Base-by-base conservation (phyloP, 805 yeast species). In the Saccharomycopsis olivae region DNA sequence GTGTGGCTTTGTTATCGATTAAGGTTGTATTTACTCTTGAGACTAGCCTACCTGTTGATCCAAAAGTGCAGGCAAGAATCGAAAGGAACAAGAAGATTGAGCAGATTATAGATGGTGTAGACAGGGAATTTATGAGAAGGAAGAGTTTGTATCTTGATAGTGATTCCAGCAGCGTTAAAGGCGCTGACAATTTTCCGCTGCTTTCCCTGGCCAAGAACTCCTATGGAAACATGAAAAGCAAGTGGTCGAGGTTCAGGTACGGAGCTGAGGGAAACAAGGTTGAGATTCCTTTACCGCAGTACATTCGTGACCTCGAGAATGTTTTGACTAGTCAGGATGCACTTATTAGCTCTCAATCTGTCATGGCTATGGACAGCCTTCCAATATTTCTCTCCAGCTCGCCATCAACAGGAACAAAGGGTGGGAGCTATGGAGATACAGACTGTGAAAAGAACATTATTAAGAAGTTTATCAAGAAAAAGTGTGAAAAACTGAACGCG, bases 361-460 rank as follows among this genome's bases (percentile, higher is more conserved):
- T 11, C 23, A 8, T 17, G 24, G 29, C 5, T 11, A n/a, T n/a
- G n/a, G n/a, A n/a, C n/a, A n/a, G n/a, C n/a, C n/a, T n/a, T n/a
- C n/a, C n/a, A n/a, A n/a, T n/a, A n/a, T n/a, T n/a, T n/a, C n/a
- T n/a, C n/a, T n/a, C n/a, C n/a, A n/a, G n/a, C n/a, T n/a, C n/a
- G n/a, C n/a, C n/a, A n/a, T n/a, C n/a, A n/a, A n/a, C n/a, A n/a
- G n/a, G n/a, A n/a, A n/a, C n/a, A n/a, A n/a, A n/a, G n/a, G n/a
- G n/a, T n/a, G n/a, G n/a, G n/a, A n/a, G n/a, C n/a, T 9, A 18
- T 33, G 19, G 14, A 13, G 23, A 18, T n/a, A 23, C 34, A 19
- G 37, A 41, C 19, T 38, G 41, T 19, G 46, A 35, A 3, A 33
- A 42, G 27, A 37, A 33, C 15, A 4, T 38, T 16, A 29, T 42